Evolutionary conservation across 306 rosid genomes (phyloP).

Genomic region (Fagus sylvatica): DNA sequence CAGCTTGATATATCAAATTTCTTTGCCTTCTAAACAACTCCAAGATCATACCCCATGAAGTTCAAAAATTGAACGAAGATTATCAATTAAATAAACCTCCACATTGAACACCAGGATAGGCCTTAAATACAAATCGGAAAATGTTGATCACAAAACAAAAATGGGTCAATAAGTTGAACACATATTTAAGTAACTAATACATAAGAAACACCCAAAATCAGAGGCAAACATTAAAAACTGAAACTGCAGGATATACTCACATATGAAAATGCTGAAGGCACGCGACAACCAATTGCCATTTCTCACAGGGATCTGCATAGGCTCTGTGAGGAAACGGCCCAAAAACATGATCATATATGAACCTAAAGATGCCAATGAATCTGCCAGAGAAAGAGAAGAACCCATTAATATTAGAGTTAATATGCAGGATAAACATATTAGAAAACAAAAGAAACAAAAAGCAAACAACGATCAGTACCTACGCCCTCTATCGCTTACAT

Average conservation of each 20-base stretch:
- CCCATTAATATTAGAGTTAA: constrained; percentile 11
- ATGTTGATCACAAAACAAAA: neutral
- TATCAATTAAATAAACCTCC: neutral
- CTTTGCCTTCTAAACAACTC: constrained; percentile 9
- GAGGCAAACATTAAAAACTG: constrained; percentile 19
- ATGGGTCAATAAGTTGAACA: neutral
- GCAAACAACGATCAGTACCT: constrained; percentile 52
- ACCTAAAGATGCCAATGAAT: constrained; percentile 93
- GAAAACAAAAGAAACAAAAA: constrained; percentile 15
- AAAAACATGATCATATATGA: constrained; percentile 92
- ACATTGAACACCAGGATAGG: constrained; percentile 8
- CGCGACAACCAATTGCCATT: constrained; percentile 90
- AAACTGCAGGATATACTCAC: constrained; percentile 53
- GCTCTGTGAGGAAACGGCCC: constrained; percentile 99
- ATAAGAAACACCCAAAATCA: constrained; percentile 8
- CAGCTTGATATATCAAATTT: constrained; percentile 9
- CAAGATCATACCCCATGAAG: constrained; percentile 8
- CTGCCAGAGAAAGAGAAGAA: constrained; percentile 42
- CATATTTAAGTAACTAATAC: neutral
- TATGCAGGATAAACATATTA: constrained; percentile 9
- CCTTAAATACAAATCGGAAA: constrained; percentile 4
- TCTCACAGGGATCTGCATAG: constrained; percentile 79
- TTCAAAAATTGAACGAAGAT: neutral
- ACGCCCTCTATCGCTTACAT: constrained; percentile 84
- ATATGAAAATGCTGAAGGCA: constrained; percentile 89